Evolutionary conservation across 169 alveolate genomes (phyloP).

Genomic region (Plasmodium sp.): DNA sequence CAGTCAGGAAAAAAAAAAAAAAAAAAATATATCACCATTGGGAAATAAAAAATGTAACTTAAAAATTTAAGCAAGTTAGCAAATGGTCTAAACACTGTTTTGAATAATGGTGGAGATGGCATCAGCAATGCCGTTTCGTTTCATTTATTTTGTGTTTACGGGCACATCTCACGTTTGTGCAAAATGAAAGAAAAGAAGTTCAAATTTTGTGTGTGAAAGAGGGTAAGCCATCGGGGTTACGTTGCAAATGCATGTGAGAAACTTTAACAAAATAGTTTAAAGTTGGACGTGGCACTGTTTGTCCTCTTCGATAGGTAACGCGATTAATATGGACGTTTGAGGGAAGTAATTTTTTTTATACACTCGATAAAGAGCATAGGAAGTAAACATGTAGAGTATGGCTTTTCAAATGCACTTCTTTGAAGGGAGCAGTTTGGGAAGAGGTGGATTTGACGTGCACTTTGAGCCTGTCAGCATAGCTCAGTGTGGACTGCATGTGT

Average conservation of each 20-base stretch:
- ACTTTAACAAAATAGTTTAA: background rate
- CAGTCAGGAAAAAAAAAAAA: background rate
- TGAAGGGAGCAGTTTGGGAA: background rate
- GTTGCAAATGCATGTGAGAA: background rate
- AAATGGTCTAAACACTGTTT: background rate
- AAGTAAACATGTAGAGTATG: background rate
- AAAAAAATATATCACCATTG: background rate
- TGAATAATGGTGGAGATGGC: background rate
- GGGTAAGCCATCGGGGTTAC: background rate
- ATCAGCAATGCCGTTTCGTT: background rate
- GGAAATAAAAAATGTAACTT: background rate
- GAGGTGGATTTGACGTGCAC: background rate
- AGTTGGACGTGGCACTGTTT: background rate
- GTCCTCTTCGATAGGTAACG: background rate
- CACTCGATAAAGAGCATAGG: background rate
- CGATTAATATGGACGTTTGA: background rate
- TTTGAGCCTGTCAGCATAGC: background rate
- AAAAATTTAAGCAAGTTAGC: background rate
- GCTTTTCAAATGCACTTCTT: background rate
- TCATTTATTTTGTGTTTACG: background rate
- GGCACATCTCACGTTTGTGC: background rate
- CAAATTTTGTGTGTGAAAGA: background rate
- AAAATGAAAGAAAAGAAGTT: background rate
- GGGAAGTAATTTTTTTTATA: too few relatives aligned
- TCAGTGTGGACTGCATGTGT: background rate